Conservation (phyloP, 2,329 filamentous ascomycete species). For the Paradendryphiella salina region DNA sequence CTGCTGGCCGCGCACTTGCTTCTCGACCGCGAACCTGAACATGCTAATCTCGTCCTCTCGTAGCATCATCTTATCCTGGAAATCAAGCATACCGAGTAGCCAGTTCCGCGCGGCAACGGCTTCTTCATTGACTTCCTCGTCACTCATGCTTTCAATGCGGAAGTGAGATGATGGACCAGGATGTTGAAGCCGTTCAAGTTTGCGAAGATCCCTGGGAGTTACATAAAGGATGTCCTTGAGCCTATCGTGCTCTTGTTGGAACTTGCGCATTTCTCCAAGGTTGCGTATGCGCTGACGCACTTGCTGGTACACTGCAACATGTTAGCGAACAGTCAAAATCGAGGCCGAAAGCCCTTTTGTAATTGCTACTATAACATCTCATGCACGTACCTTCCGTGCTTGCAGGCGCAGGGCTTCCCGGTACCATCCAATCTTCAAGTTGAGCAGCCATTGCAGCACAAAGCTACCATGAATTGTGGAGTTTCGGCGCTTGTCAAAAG, state of each 20-base stretch:
- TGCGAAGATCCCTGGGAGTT: neutral
- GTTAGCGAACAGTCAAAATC: neutral
- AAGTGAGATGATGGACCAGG: neutral
- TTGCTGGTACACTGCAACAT: constrained; percentile 5
- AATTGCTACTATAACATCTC: neutral
- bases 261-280: constrained; percentile 5
- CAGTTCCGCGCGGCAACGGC: constrained; percentile 14
- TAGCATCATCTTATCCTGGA: constrained; percentile 3
- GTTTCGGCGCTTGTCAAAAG: neutral
- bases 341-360: neutral
- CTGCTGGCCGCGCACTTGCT: constrained; percentile 5
- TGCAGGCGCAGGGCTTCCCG: neutral
- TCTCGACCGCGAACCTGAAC: constrained; percentile 20
- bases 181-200: constrained; percentile 5
- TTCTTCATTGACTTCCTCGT: constrained; percentile 5
- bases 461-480: neutral
- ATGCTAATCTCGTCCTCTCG: constrained; percentile 13
- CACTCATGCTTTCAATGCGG: neutral
- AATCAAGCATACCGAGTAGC: constrained; percentile 14
- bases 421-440: neutral
- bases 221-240: neutral
- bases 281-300: constrained; percentile 6
- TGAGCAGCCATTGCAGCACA: constrained; percentile 2
- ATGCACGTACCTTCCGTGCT: constrained; percentile 5
- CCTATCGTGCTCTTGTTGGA: neutral